Conservation (phyloP, 176 grass and related monocot genomes). For the Paspalum vaginatum region DNA sequence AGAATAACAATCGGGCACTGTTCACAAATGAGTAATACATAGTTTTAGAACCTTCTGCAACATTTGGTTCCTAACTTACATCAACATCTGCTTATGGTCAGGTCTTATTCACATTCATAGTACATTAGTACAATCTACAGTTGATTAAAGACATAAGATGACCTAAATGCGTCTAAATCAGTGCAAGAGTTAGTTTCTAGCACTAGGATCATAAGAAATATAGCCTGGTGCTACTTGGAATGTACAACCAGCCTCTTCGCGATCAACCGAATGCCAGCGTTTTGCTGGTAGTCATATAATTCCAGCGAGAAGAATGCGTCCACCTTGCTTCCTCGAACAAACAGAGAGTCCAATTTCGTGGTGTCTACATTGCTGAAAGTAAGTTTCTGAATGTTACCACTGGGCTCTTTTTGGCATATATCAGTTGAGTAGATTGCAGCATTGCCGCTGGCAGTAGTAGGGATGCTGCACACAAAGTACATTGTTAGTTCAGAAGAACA, state of each 20-base stretch:
- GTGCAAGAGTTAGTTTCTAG: slow-evolving; percentile 39
- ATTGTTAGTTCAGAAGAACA: slow-evolving; percentile 16
- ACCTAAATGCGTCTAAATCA: not conserved
- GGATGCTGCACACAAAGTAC: slow-evolving; percentile 66
- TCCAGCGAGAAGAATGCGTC: slow-evolving; percentile 77
- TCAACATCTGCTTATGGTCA: slow-evolving; percentile 30
- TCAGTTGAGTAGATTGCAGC: slow-evolving; percentile 61
- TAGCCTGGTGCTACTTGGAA: slow-evolving; percentile 40
- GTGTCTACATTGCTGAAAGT: slow-evolving; percentile 66
- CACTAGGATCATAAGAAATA: slow-evolving; percentile 30
- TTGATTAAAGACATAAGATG: not conserved
- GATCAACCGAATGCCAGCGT: slow-evolving; percentile 70
- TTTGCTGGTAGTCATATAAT: slow-evolving; percentile 78
- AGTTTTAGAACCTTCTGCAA: slow-evolving; percentile 14
- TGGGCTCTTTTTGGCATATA: slow-evolving; percentile 67
- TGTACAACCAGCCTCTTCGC: slow-evolving; percentile 75
- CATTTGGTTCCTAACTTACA: slow-evolving; percentile 32
- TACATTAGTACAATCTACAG: slow-evolving; percentile 10
- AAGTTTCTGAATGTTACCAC: slow-evolving; percentile 71
- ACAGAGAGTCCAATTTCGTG: slow-evolving; percentile 56
- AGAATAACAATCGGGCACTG: not conserved
- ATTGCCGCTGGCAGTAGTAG: slow-evolving; percentile 45
- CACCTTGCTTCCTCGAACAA: slow-evolving; percentile 55
- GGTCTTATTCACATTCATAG: slow-evolving; percentile 39
- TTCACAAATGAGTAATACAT: slow-evolving; percentile 14